Conservation (phyloP, 768 basidiomycete genomes). For the Xerocomellus intermedius region DNA sequence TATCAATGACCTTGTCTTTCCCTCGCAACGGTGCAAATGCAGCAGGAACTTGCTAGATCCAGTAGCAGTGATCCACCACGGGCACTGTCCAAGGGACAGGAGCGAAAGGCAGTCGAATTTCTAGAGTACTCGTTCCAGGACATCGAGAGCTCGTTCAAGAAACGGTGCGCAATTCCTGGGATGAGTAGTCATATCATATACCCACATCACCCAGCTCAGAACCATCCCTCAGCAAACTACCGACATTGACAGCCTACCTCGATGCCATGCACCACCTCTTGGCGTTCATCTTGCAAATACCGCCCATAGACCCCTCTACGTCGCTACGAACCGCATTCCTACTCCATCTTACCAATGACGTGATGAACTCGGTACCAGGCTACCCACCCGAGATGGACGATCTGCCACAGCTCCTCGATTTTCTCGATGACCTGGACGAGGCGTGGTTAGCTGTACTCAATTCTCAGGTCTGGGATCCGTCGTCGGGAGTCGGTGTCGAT, state of each 20-base stretch:
- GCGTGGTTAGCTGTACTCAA: constrained; percentile 70
- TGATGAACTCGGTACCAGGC: constrained; percentile 57
- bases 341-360: constrained; percentile 71
- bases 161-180: constrained; percentile 52
- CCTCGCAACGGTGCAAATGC: neutral
- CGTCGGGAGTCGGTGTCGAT: constrained; percentile 39
- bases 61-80: neutral
- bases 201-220: constrained; percentile 20
- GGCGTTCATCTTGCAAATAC: constrained; percentile 67
- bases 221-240: constrained; percentile 46
- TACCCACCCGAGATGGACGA: constrained; percentile 48
- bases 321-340: constrained; percentile 63
- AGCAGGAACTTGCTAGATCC: neutral
- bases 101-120: constrained; percentile 60
- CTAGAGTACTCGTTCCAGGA: constrained; percentile 66
- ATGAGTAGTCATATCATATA: neutral
- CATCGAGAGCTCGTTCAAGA: constrained; percentile 68
- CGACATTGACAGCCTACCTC: constrained; percentile 61
- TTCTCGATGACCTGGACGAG: constrained; percentile 70
- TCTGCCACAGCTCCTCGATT: constrained; percentile 57
- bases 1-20: neutral
- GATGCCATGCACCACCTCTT: constrained; percentile 55
- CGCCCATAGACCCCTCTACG: constrained; percentile 69
- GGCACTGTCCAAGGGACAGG: constrained; percentile 54
- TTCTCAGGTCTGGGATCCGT: constrained; percentile 65